Percentiles rank a stretch among this genome's conserved stretches.
phyloP scores from a whole-genome alignment of 2,329 filamentous ascomycete species.

The Talaromyces piceae region DNA sequence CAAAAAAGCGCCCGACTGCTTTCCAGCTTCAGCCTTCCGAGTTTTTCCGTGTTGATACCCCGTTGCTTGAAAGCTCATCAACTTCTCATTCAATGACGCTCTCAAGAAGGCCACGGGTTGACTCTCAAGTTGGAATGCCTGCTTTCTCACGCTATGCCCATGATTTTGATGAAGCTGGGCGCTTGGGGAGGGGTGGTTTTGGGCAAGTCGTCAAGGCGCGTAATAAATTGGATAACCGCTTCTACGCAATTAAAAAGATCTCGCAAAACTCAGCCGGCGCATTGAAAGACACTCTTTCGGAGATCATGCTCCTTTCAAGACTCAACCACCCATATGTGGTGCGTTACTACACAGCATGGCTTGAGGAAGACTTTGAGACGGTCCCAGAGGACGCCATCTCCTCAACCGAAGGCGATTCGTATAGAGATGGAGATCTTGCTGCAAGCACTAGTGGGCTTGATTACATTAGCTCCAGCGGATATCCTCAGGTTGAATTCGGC shows the following conservation, averaged over 20 bases:
- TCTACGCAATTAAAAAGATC: slow-evolving; percentile 97
- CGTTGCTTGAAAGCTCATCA: slow-evolving; percentile 30
- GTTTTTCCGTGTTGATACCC: slow-evolving; percentile 36
- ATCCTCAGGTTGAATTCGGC: slow-evolving; percentile 70
- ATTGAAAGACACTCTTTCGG: slow-evolving; percentile 60
- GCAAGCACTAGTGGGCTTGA: slow-evolving; percentile 76
- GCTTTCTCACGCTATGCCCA: slow-evolving; percentile 69
- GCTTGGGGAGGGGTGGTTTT: slow-evolving; percentile 87
- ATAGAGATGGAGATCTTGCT: slow-evolving; percentile 42
- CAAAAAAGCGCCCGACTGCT: slow-evolving; percentile 75
- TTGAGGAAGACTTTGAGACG: slow-evolving; percentile 57
- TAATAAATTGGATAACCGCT: slow-evolving; percentile 85
- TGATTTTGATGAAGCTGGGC: slow-evolving; percentile 85
- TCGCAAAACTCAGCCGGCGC: slow-evolving; percentile 67
- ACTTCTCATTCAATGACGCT: slow-evolving; percentile 37
- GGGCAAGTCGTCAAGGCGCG: slow-evolving; percentile 93
- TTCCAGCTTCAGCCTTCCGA: slow-evolving; percentile 60
- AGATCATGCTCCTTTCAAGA: slow-evolving; percentile 83
- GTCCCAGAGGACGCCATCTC: slow-evolving; percentile 37
- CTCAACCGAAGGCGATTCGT: slow-evolving; percentile 49
- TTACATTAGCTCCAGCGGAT: slow-evolving; percentile 82
- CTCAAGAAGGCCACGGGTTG: slow-evolving; percentile 50
- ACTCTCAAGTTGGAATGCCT: slow-evolving; percentile 51
- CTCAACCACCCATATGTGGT: slow-evolving; percentile 85
- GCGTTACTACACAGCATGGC: slow-evolving; percentile 92